Base-by-base conservation (phyloP, 495 filamentous ascomycete genomes). In the Hyaloscypha hepaticicola region DNA sequence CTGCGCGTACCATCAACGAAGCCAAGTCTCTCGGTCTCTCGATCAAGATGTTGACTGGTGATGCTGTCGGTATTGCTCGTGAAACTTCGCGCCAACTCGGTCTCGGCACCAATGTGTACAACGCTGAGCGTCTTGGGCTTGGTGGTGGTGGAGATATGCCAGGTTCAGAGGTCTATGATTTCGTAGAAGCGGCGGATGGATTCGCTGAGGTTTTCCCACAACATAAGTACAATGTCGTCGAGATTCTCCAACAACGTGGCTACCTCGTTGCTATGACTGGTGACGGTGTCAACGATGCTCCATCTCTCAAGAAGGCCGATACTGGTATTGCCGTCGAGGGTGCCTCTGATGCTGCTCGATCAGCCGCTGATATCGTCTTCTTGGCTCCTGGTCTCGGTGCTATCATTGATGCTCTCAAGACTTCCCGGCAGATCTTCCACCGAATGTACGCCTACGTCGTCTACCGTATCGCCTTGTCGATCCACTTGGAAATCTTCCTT, bases 191-290 rank as follows among this genome's bases (percentile, higher is more conserved):
- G 78, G 93, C 93, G 55, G 93, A 97, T 84, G 93, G 93, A 76
- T 96, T 96, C 77, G 90, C 90, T 70, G 93, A 97, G 77, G 93
- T 97, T 49, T 97, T 96, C 83, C 93, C 93, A 62, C 92, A 97
- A 78, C 93, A 97, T 82, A 97, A 97, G 83, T 96, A 94, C 78
- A 93, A 96, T 69, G 93, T 97, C 72, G 93, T 97, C 69, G 90
- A 96, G 77, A 96, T 96, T 79, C 87, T 97, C 29, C 93, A 97
- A 78, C 90, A 96, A 79, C 90, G 93, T 82, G 93, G 93, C 70
- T 94, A 96, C 82, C 82, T 97, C 48, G 93, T 96, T 77, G 93
- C 93, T 70, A 97, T 97, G 93, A 97, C 93, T 78, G 93, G 93
- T 79, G 93, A 97, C 73, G 93, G 93, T 84, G 93, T 97, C 75